Evolutionary conservation across 345 rosid genomes (phyloP).

Genomic region (Reutealis trisperma): DNA sequence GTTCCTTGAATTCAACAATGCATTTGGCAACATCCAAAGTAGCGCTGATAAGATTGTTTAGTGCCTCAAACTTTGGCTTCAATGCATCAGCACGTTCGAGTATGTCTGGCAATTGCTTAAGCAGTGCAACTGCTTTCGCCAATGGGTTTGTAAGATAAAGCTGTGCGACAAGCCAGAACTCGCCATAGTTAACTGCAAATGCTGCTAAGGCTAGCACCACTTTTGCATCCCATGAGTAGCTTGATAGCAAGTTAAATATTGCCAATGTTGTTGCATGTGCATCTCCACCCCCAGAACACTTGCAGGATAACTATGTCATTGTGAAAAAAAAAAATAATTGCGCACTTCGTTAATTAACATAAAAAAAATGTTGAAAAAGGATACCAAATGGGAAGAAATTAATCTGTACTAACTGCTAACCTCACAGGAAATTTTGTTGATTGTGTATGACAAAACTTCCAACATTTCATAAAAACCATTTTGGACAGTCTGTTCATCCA

Average conservation of each 20-base stretch:
- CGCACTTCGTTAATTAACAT: too few relatives aligned
- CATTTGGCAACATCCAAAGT: constrained; percentile 57
- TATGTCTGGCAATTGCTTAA: constrained; percentile 31
- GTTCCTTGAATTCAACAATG: constrained; percentile 46
- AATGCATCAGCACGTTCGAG: constrained; percentile 21
- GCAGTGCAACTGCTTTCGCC: constrained; percentile 25
- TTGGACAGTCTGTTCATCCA: constrained; percentile 41
- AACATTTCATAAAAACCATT: constrained; percentile 39
- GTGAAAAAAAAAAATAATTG: too few relatives aligned
- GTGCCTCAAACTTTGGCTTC: constrained; percentile 40
- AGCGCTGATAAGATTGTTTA: constrained; percentile 43
- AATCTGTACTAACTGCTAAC: constrained; percentile 22
- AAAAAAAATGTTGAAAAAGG: background rate
- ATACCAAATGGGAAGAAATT: background rate
- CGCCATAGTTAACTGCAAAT: constrained; percentile 30
- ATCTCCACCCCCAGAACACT: constrained; percentile 25
- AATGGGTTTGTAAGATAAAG: constrained; percentile 25
- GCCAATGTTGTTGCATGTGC: constrained; percentile 26
- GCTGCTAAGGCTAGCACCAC: constrained; percentile 29
- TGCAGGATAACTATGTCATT: constrained; percentile 23
- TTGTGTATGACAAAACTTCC: constrained; percentile 41
- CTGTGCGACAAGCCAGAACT: constrained; percentile 27
- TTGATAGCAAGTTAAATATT: constrained; percentile 22
- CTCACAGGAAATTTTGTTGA: constrained; percentile 61
- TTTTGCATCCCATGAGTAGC: constrained; percentile 32